Evolutionary conservation across 106 monocot genomes (phyloP), one percentile per base, ranked within the genome.

Genomic region (Dendrobium huoshanense): DNA sequence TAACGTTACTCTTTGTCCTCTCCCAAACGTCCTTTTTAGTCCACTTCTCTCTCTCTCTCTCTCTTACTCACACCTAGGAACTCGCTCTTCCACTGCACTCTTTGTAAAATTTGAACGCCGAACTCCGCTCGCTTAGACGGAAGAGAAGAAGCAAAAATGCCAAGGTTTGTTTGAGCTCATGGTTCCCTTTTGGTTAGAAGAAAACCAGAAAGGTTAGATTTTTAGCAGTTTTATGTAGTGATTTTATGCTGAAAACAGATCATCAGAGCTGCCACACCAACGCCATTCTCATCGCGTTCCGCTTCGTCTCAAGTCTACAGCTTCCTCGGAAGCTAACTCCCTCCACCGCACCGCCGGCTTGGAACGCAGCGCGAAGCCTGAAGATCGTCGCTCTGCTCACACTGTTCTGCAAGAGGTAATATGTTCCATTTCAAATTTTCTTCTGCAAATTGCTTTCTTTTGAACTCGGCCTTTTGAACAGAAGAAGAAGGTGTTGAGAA

Each of bases 401-500:
- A 80, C 64, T 41, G 79, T 75, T 11, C 79, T 84, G 15, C 75
- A 67, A 9, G 80, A 84, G 80, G 79, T 79, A 67, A 0, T 8
- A n/a, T 74, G 4, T 29, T n/a, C 43, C 20, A 2, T 18, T 74
- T 73, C 9, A 42, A 74, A 74, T 41, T 22, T 37, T 44, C 19
- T 74, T 43, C 42, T 74, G 2, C 0, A 15, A 20, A 19, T 6
- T 9, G 1, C 20, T 7, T 43, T 43, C 6, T 44, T 24, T 49
- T 51, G 76, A 37, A 20, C 16, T 4, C 11, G 1, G 0, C 5
- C 7, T 41, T 19, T 78, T 17, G 5, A 18, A 7, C 41, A 78
- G 82, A 92, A 85, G 81, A 92, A 92, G 82, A 43, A 82, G 11
- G 87, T 82, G 22, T 72, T 81, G 2, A 49, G 77, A 31, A 80